Percentiles rank a stretch among this genome's conserved stretches.
Evolutionary conservation across 129 eudicot genomes (phyloP).

Genomic region (Flaveria ramosissima): DNA sequence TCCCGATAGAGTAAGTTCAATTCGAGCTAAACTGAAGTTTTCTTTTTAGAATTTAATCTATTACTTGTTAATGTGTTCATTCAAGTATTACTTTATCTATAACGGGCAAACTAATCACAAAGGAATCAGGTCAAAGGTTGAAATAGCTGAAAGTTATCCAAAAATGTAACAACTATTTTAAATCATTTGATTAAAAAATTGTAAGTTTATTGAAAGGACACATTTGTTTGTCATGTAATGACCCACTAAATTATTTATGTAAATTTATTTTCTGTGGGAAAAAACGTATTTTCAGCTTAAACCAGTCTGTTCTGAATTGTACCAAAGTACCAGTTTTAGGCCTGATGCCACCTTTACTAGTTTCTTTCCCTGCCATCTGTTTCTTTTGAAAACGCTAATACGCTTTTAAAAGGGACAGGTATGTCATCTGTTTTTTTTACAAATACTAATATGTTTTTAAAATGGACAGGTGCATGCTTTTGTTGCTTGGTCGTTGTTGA

Average conservation of each 20-base stretch:
- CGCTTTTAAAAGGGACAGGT: conserved; percentile 52
- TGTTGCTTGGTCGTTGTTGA: conserved; percentile 79
- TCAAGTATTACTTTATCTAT: background rate
- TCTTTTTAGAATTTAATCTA: background rate
- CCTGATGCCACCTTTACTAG: background rate
- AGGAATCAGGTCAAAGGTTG: background rate
- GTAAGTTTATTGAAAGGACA: background rate
- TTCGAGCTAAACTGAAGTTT: background rate
- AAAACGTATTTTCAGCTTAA: background rate
- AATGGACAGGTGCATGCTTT: conserved; percentile 70
- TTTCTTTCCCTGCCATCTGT: background rate
- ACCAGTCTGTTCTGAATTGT: background rate
- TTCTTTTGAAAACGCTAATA: conserved; percentile 15
- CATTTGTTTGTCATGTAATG: background rate
- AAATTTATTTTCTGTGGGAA: background rate
- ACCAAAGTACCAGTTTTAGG: background rate
- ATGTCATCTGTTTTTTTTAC: background rate
- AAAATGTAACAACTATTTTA: background rate
- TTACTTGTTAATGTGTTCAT: background rate
- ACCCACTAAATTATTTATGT: background rate
- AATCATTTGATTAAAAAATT: background rate
- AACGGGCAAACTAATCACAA: background rate
- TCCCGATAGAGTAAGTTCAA: conserved; percentile 62
- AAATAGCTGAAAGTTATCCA: background rate
- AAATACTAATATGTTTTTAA: conserved; percentile 23